Evolutionary conservation across 345 rosid species (phyloP), one percentile per base, ranked within the genome.

Genomic region (Heritiera fomes): DNA sequence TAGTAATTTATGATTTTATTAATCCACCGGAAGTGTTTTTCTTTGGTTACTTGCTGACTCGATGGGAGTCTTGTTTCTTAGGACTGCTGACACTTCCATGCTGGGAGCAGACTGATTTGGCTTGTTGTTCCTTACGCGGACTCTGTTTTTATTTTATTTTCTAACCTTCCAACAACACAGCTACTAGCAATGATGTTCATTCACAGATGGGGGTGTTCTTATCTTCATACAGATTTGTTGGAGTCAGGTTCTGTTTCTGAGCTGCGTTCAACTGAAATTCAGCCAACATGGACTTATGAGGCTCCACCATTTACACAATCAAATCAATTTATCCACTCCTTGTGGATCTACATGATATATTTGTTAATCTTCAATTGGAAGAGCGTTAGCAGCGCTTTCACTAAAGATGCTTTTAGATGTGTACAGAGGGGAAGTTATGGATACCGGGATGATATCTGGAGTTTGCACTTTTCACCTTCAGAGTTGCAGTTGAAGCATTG

Each of bases 401-500:
- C 92, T 90, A 75, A 90, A 90, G 80, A 86, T 92, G 94, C 83
- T 96, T 41, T 79, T 79, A 82, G 91, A 90, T 84, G 91, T 96
- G 70, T 87, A 83, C 80, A 88, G 77, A 77, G 99, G 98, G 32
- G 86, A 88, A 73, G 73, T 38, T 30, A 88, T 94, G 78, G 91
- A 90, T 83, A 9, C 87, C 47, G 60, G 47, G 78, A 81, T 87
- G 28, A 77, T 96, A 15, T 92, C 94, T 61, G 97, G 94, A 85
- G 92, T 96, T 81, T 83, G 83, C 28, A 23, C 28, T 23, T 23
- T 23, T 0, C 78, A 89, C 92, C 62, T 94, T 96, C 67, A 88
- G 91, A 60, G 78, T 92, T 81, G 99, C 98, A 17, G 91, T 94
- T 73, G 98, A 96, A 90, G 98, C 94, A 45, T 78, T 96, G 78